Evolutionary conservation across 495 filamentous ascomycete genomes (phyloP).

Genomic region (Aspergillus campestris): DNA sequence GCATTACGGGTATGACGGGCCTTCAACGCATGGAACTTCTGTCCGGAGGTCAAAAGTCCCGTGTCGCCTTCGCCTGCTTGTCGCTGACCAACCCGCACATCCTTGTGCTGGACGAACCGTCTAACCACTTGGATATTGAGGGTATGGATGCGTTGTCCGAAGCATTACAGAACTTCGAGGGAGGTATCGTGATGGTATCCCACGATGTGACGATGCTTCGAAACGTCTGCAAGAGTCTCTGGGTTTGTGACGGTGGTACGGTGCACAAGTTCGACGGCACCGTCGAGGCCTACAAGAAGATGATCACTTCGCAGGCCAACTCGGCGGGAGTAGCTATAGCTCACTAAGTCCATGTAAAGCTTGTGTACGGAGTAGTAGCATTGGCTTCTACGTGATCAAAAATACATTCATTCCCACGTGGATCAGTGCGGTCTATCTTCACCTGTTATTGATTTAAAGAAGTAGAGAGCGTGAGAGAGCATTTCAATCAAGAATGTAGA

Average conservation of each 20-base stretch:
- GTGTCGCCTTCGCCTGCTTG: slow-evolving; percentile 93
- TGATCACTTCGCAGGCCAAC: slow-evolving; percentile 85
- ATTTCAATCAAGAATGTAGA: too few species aligned
- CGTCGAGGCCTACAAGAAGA: slow-evolving; percentile 96
- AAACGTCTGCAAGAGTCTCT: slow-evolving; percentile 86
- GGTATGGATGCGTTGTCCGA: slow-evolving; percentile 93
- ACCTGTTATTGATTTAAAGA: too few species aligned
- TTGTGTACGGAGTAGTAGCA: neutral
- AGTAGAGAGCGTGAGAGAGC: too few species aligned
- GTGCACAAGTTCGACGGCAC: slow-evolving; percentile 96
- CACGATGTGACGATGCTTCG: slow-evolving; percentile 99
- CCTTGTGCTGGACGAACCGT: slow-evolving; percentile 94
- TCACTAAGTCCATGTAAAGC: slow-evolving; percentile 17
- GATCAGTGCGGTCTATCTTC: too few species aligned
- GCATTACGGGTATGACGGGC: slow-evolving; percentile 95
- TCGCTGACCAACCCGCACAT: slow-evolving; percentile 93
- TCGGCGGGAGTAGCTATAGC: slow-evolving; percentile 63
- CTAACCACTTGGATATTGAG: slow-evolving; percentile 98
- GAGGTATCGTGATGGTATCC: slow-evolving; percentile 95
- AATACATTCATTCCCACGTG: too few species aligned
- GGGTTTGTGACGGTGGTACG: slow-evolving; percentile 92
- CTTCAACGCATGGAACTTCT: slow-evolving; percentile 92
- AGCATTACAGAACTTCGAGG: slow-evolving; percentile 79
- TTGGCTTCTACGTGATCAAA: neutral
- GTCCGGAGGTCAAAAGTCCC: slow-evolving; percentile 96